A percentile compares a stretch with the other conserved stretches of the same genome.
Evolutionary conservation across 179 eudicot species (phyloP).

Genomic region (Beta lomatogona): DNA sequence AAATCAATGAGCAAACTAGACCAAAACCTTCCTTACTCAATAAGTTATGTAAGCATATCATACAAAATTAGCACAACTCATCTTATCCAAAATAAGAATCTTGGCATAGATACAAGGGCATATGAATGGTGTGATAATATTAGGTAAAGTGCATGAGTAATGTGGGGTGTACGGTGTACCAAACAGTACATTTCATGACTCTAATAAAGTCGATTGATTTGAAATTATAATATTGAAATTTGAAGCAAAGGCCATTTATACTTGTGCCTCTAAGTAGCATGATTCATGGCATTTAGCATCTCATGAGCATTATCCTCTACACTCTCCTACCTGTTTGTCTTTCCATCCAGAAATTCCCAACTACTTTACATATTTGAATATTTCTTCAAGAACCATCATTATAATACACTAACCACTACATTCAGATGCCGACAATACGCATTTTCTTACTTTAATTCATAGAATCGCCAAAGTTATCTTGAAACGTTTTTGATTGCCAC

Average conservation of each 20-base stretch:
- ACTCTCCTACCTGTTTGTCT: not conserved
- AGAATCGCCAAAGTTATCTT: not conserved
- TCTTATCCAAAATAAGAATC: too few species aligned
- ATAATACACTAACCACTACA: not conserved
- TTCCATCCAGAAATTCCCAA: not conserved
- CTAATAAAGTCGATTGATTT: slow-evolving; percentile 1
- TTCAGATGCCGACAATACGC: slow-evolving; percentile 8
- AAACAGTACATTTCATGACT: slow-evolving; percentile 5
- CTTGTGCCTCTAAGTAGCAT: not conserved
- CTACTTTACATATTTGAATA: not conserved
- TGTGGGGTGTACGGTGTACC: slow-evolving; percentile 4
- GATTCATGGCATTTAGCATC: slow-evolving; percentile 9
- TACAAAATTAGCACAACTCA: not conserved
- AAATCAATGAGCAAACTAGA: not conserved
- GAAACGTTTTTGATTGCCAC: not conserved
- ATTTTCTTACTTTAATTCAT: not conserved
- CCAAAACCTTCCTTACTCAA: not conserved
- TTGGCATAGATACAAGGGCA: not conserved
- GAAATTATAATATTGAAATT: not conserved
- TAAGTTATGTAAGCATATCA: not conserved
- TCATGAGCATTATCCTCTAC: not conserved
- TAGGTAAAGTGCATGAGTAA: slow-evolving; percentile 1
- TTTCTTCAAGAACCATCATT: not conserved
- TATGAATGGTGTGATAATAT: not conserved
- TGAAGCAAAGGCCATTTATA: not conserved